Evolutionary conservation across 2,329 filamentous ascomycete genomes (phyloP), one percentile per base, ranked within the genome.

Genomic region (Fusarium incarnatum): DNA sequence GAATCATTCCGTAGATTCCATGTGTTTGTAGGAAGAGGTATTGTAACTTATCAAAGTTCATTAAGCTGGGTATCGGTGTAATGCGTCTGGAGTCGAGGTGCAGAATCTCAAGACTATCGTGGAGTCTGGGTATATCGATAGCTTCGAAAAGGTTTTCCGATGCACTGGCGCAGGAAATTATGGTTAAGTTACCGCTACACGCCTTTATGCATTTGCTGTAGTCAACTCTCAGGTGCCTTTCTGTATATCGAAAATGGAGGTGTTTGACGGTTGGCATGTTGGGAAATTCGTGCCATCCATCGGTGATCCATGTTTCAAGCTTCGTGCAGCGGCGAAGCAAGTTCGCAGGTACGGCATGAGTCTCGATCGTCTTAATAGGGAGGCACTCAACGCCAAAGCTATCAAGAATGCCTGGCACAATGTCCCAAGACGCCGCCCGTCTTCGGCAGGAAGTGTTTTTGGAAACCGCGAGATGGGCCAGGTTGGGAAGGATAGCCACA

Each of bases 241-340:
- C 0, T 12, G 34, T 37, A n/a, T n/a, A 0, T 37, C 34, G 34
- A 0, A 37, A 1, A 37, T 37, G 34, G 2, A 37, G 18, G 1
- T 12, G 4, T 37, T 37, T 37, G 6, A 37, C 18, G 10, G 10
- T 37, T 12, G 34, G 34, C 34, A 37, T 37, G 10, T 37, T 0
- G 10, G 34, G 18, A 37, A 37, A 37, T 6, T 12, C 2, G 18
- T 37, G 34, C 18, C 18, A n/a, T 4, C 34, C 34, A 37, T 37
- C 34, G 4, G 18, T 37, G 2, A 37, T 37, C 5, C 34, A 37
- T 2, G 34, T 37, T 37, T 37, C 18, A n/a, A 37, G 18, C 34
- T 37, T 37, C 10, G 18, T 37, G 18, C 34, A 37, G 2, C 34
- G 34, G 10, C 10, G 6, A n/a, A 37, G 9, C 6, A 37, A 11